Percentiles rank a stretch among this genome's conserved stretches.
These are phyloP conservation scores for Aspergillus tubingensis DNA, from an alignment of 2,329 filamentous ascomycete genomes.

Conservation along the genomic window DNA sequence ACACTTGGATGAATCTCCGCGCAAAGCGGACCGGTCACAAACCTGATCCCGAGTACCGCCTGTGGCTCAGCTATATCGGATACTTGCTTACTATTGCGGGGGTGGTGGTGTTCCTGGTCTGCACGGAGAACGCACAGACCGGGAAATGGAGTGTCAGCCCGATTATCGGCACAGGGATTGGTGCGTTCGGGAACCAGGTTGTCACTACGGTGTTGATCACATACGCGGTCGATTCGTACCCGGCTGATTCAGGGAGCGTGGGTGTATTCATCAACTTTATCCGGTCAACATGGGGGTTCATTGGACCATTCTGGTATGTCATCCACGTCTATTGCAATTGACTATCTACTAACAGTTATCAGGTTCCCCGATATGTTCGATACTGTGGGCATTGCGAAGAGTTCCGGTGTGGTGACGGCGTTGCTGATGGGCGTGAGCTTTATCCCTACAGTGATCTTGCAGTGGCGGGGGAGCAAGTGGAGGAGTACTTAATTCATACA, in stretches of 20 bases:
- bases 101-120: conserved; percentile 58
- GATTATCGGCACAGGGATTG: conserved; percentile 56
- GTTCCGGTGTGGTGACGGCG: conserved; percentile 29
- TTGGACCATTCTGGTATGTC: conserved; percentile 37
- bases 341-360: no score
- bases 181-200: conserved; percentile 61
- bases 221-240: conserved; percentile 60
- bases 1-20: conserved; percentile 57
- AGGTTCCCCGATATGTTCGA: conserved; percentile 39
- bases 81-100: conserved; percentile 55
- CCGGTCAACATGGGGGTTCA: conserved; percentile 41
- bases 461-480: conserved; percentile 42
- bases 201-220: conserved; percentile 64
- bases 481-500: not conserved
- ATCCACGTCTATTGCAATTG: no score
- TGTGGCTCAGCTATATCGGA: conserved; percentile 61
- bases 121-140: conserved; percentile 47
- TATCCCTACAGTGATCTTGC: conserved; percentile 30
- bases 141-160: conserved; percentile 59
- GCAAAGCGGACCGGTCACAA: conserved; percentile 36
- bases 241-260: conserved; percentile 55
- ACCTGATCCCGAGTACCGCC: conserved; percentile 54
- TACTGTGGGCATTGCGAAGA: conserved; percentile 32
- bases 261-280: conserved; percentile 63
- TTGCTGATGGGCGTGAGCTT: conserved; percentile 34